Conservation (phyloP, 176 grass and related monocot genomes). For the Oryza nivara region DNA sequence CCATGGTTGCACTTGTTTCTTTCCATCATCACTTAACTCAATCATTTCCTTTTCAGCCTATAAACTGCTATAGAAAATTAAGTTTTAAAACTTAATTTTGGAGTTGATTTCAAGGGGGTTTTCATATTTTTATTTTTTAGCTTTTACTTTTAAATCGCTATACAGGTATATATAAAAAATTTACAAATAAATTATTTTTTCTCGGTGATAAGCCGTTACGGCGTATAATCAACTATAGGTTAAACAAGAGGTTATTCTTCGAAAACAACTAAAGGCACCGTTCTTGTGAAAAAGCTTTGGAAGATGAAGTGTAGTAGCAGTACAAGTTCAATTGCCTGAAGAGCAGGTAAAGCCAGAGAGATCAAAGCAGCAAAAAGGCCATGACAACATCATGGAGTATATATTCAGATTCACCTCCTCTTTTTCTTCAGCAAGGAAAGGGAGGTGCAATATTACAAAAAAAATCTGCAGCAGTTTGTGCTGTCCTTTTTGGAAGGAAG, state of each 20-base stretch:
- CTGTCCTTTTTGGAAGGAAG: neutral
- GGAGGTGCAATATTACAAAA: neutral
- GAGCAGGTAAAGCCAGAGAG: conserved; percentile 25
- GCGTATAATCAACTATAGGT: too few species aligned
- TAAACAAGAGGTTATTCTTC: neutral
- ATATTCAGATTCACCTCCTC: neutral
- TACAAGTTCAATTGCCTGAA: neutral
- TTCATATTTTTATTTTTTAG: too few species aligned
- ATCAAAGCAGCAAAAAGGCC: conserved; percentile 13
- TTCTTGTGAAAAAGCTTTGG: neutral
- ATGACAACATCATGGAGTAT: conserved; percentile 9
- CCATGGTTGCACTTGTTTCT: neutral
- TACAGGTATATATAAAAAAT: too few species aligned
- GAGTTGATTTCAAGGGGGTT: neutral
- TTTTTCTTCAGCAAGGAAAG: neutral
- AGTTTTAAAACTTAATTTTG: too few species aligned
- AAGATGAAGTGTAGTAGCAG: neutral
- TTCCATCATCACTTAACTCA: neutral
- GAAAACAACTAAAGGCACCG: neutral
- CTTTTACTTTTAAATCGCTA: too few species aligned
- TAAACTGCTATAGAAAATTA: too few species aligned
- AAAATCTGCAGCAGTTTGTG: neutral
- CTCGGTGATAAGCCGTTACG: too few species aligned
- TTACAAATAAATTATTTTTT: too few species aligned
- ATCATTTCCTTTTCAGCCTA: too few species aligned